Evolutionary conservation across 139 green algal species (phyloP).

Genomic region (Spirogloea muscicola): DNA sequence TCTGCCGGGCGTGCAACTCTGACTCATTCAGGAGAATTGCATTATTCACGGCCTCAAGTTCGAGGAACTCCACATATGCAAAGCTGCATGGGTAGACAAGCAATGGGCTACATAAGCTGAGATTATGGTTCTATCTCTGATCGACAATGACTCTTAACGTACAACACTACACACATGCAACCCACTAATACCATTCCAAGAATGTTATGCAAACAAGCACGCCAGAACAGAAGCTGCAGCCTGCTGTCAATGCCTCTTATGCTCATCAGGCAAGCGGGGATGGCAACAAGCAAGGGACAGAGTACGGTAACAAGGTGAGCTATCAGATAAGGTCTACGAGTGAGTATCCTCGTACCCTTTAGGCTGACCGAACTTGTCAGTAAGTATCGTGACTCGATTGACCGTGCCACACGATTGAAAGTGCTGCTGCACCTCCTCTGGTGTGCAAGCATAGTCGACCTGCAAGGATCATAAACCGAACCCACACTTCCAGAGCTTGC

Average conservation of each 20-base stretch:
- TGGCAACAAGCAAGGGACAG: too few relatives aligned
- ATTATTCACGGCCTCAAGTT: conserved; percentile 85
- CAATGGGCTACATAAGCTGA: too few relatives aligned
- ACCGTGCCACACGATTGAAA: conserved; percentile 91
- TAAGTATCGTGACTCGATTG: conserved; percentile 97
- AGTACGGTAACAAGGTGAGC: too few relatives aligned
- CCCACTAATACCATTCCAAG: too few relatives aligned
- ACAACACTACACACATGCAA: too few relatives aligned
- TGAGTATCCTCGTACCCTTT: conserved; percentile 69
- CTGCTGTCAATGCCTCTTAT: too few relatives aligned
- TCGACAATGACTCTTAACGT: too few relatives aligned
- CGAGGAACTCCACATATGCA: conserved; percentile 97
- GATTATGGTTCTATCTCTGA: too few relatives aligned
- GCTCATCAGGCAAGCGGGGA: conserved; percentile 7
- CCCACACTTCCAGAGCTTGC: neutral
- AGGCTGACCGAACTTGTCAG: conserved; percentile 85
- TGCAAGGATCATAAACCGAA: conserved; percentile 17
- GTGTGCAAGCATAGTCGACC: conserved; percentile 84
- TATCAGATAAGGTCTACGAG: too few relatives aligned
- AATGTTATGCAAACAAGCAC: too few relatives aligned
- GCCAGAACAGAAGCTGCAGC: too few relatives aligned
- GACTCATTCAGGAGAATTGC: conserved; percentile 77
- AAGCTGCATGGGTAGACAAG: conserved; percentile 81
- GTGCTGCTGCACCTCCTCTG: conserved; percentile 91
- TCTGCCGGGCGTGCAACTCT: conserved; percentile 67